These are phyloP conservation scores for Mariannaea elegans DNA, from an alignment of 2,329 filamentous ascomycete genomes.

Conservation along the genomic window DNA sequence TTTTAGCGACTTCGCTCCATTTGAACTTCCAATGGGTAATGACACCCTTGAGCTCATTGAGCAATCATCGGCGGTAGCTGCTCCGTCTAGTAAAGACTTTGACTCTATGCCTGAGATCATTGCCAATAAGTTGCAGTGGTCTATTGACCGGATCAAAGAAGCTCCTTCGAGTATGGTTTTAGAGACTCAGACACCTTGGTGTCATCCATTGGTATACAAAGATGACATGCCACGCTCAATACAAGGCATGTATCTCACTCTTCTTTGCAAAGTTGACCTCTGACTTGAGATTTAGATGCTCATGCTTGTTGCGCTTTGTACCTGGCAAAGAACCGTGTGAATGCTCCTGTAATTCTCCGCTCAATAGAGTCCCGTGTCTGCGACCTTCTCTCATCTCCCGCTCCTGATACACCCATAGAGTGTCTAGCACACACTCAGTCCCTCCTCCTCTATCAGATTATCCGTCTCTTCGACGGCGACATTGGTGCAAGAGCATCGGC, in stretches of 20 bases:
- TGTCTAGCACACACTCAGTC: slow-evolving; percentile 56
- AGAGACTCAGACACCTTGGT: slow-evolving; percentile 62
- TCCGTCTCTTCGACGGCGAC: slow-evolving; percentile 61
- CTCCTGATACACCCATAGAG: slow-evolving; percentile 40
- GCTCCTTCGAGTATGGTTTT: slow-evolving; percentile 58
- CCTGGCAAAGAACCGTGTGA: slow-evolving; percentile 57
- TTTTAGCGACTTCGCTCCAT: slow-evolving; percentile 16
- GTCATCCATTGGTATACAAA: slow-evolving; percentile 60
- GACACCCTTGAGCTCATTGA: slow-evolving; percentile 31
- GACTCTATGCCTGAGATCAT: slow-evolving; percentile 38
- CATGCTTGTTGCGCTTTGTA: slow-evolving; percentile 63
- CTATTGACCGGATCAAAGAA: slow-evolving; percentile 62
- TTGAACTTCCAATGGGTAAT: slow-evolving; percentile 28
- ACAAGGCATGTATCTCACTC: slow-evolving; percentile 50
- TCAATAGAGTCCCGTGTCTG: slow-evolving; percentile 56
- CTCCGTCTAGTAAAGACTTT: slow-evolving; percentile 35
- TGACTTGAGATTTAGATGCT: slow-evolving; percentile 52
- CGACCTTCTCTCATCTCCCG: slow-evolving; percentile 51
- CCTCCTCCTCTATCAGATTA: slow-evolving; percentile 59
- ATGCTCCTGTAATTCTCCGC: slow-evolving; percentile 57
- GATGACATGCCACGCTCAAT: slow-evolving; percentile 60
- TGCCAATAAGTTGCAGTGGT: slow-evolving; percentile 48
- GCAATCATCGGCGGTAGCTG: slow-evolving; percentile 32
- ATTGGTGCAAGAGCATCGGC: slow-evolving; percentile 52
- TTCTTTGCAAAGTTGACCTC: neutral